These are phyloP conservation scores for Phytophthora colocasiae DNA, from an alignment of 352 stramenopile species.

Conservation along the genomic window DNA sequence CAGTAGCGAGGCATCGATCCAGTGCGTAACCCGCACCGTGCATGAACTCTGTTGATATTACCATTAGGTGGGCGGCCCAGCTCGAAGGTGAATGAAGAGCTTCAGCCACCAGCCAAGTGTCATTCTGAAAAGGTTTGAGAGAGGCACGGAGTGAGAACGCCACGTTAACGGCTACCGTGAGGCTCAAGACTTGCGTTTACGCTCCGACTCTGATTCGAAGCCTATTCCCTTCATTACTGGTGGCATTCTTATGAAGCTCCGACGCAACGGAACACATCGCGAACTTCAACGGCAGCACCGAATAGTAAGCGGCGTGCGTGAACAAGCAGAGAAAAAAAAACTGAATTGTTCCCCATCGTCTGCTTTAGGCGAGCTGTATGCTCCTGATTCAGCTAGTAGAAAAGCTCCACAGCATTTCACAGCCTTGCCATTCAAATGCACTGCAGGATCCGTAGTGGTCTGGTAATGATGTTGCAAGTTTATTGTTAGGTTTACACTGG, in stretches of 20 bases:
- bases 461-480: background rate
- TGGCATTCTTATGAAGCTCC: background rate
- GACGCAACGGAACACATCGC: background rate
- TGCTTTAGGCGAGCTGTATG: background rate
- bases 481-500: background rate
- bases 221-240: conserved; percentile 2
- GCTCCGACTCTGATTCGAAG: background rate
- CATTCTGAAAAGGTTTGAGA: conserved; percentile 16
- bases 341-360: background rate
- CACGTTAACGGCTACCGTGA: conserved; percentile 19
- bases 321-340: background rate
- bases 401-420: background rate
- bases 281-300: background rate
- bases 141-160: conserved; percentile 6
- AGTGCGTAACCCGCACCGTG: conserved; percentile 3
- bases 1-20: background rate
- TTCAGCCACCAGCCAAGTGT: conserved; percentile 19
- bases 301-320: background rate
- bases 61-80: background rate
- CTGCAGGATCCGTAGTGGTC: too few species aligned
- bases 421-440: too few species aligned
- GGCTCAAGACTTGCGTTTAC: background rate
- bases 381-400: background rate
- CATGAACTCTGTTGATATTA: background rate
- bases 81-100: conserved; percentile 10